Conservation (phyloP, 352 stramenopile genomes). For the Phytophthora megakarya region DNA sequence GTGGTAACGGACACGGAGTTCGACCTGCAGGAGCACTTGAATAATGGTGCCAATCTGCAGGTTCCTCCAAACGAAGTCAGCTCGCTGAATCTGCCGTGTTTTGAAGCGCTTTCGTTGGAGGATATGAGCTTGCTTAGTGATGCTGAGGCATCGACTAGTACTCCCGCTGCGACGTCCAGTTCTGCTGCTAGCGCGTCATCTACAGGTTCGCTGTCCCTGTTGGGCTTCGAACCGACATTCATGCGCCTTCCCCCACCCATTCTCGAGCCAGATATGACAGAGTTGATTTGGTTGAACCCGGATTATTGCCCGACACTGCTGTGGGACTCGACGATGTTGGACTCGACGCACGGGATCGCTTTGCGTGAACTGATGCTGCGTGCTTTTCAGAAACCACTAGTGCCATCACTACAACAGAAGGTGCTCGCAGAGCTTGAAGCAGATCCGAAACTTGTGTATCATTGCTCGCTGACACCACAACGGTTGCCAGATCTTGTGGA, state of each 20-base stretch:
- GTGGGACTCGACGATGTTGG: conserved; percentile 91
- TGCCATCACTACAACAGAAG: conserved; percentile 90
- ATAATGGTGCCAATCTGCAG: conserved; percentile 76
- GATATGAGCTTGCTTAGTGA: conserved; percentile 68
- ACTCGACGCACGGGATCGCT: conserved; percentile 85
- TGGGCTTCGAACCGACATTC: conserved; percentile 90
- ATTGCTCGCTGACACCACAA: conserved; percentile 92
- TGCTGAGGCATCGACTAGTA: conserved; percentile 28
- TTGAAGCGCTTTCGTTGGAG: conserved; percentile 73
- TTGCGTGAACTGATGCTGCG: conserved; percentile 90
- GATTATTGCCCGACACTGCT: conserved; percentile 91
- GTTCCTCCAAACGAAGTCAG: conserved; percentile 76
- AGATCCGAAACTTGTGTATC: conserved; percentile 91
- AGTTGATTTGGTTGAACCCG: conserved; percentile 93
- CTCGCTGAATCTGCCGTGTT: conserved; percentile 67
- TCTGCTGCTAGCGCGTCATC: conserved; percentile 34
- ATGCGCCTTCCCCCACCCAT: conserved; percentile 86
- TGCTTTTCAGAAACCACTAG: conserved; percentile 89
- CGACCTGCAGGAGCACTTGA: conserved; percentile 82
- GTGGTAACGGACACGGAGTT: conserved; percentile 82
- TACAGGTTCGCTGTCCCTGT: conserved; percentile 67
- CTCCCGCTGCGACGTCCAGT: conserved; percentile 25
- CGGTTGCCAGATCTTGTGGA: conserved; percentile 97
- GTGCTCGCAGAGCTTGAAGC: conserved; percentile 89
- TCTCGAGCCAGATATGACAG: conserved; percentile 85